A percentile compares a stretch with the other conserved stretches of the same genome.
Evolutionary conservation across 495 filamentous ascomycete species (phyloP).

Genomic region (Tuber umbilicatum): DNA sequence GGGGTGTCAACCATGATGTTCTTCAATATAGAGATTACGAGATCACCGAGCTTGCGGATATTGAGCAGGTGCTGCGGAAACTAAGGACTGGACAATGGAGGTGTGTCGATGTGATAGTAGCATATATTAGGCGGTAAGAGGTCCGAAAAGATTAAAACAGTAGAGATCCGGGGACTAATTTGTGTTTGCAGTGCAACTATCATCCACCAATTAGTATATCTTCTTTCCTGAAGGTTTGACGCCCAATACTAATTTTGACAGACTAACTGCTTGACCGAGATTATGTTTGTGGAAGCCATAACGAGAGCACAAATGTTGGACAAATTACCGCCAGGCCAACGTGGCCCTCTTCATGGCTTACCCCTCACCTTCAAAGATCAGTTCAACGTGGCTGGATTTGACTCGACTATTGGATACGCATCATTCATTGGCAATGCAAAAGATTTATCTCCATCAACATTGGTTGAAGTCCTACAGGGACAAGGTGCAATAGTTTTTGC

Average conservation of each 20-base stretch:
- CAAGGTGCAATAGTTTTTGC: slow-evolving; percentile 47
- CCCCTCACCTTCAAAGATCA: slow-evolving; percentile 65
- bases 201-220: slow-evolving; percentile 47
- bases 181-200: slow-evolving; percentile 41
- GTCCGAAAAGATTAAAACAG: background rate
- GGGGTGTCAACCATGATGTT: slow-evolving; percentile 14
- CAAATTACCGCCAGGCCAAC: slow-evolving; percentile 48
- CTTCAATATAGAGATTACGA: slow-evolving; percentile 25
- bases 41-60: slow-evolving; percentile 47
- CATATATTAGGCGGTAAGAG: slow-evolving; percentile 51
- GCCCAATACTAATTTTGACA: slow-evolving; percentile 22
- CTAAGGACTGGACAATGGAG: slow-evolving; percentile 45
- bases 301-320: slow-evolving; percentile 56
- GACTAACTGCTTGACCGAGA: slow-evolving; percentile 58
- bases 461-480: slow-evolving; percentile 47
- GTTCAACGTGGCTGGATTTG: slow-evolving; percentile 59
- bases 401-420: slow-evolving; percentile 61
- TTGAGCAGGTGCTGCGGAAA: slow-evolving; percentile 41
- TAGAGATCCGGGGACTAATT: background rate
- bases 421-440: slow-evolving; percentile 41
- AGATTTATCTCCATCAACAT: slow-evolving; percentile 46
- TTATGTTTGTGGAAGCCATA: slow-evolving; percentile 58
- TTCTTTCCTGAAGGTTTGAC: slow-evolving; percentile 16
- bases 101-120: slow-evolving; percentile 45
- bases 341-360: slow-evolving; percentile 57